A percentile compares a stretch with the other conserved stretches of the same genome.
Conservation (phyloP, 202 grass and related monocot genomes). For the Panicum hallii region DNA sequence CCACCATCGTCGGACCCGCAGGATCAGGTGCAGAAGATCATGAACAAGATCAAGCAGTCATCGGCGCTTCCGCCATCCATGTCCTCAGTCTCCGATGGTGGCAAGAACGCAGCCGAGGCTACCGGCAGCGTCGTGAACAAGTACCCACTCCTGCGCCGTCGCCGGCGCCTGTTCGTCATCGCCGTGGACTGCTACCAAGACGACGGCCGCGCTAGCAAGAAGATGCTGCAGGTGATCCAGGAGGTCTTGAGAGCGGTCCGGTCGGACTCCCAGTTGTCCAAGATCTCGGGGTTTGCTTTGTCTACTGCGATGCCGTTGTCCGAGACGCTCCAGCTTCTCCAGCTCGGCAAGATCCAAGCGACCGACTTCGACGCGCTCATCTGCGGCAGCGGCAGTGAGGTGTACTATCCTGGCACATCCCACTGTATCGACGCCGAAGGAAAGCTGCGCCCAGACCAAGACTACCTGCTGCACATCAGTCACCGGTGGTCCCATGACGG, state of each 20-base stretch:
- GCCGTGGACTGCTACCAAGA: constrained; percentile 84
- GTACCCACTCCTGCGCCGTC: constrained; percentile 76
- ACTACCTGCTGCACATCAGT: constrained; percentile 84
- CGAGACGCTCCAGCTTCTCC: constrained; percentile 68
- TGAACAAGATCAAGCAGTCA: constrained; percentile 76
- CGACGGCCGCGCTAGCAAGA: constrained; percentile 67
- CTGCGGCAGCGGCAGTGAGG: constrained; percentile 87
- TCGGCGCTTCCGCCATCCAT: constrained; percentile 25
- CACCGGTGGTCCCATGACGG: constrained; percentile 88
- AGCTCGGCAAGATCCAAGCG: constrained; percentile 62
- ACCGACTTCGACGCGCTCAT: constrained; percentile 96
- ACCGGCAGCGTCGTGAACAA: constrained; percentile 56
- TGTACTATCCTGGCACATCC: constrained; percentile 86
- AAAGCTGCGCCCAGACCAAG: constrained; percentile 83
- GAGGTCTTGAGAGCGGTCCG: constrained; percentile 78
- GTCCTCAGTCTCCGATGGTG: constrained; percentile 27
- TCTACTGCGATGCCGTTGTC: constrained; percentile 90
- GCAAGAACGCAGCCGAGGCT: constrained; percentile 40
- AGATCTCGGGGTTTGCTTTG: constrained; percentile 86
- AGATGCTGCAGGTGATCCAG: constrained; percentile 81
- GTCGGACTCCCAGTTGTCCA: constrained; percentile 88
- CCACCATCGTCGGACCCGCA: constrained; percentile 50
- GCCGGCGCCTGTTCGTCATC: constrained; percentile 77
- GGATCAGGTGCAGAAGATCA: constrained; percentile 68
- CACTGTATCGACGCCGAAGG: constrained; percentile 71